A percentile compares a stretch with the other conserved stretches of the same genome.
phyloP scores from a whole-genome alignment of 2,329 filamentous ascomycete species.

The Penicillium sp. region DNA sequence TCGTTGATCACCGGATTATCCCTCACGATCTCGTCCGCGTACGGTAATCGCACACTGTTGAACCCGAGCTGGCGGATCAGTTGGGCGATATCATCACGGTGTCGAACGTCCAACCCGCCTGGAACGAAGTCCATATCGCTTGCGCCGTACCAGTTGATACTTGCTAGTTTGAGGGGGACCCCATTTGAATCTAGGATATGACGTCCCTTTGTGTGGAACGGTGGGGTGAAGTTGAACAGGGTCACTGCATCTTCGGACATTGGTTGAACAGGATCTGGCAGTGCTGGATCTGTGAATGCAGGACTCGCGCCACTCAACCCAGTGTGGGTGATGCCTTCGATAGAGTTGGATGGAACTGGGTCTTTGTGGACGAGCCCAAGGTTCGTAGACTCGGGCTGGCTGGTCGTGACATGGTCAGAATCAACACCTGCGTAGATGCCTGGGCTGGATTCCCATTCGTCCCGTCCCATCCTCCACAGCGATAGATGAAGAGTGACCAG shows the following conservation, averaged over 20 bases:
- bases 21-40: slow-evolving; percentile 70
- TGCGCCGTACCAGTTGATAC: slow-evolving; percentile 73
- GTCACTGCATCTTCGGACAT: neutral
- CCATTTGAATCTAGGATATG: slow-evolving; percentile 63
- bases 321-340: neutral
- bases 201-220: slow-evolving; percentile 63
- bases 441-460: neutral
- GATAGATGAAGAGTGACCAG: neutral
- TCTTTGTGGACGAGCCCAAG: too few relatives aligned
- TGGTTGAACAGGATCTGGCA: neutral
- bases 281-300: neutral
- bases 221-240: slow-evolving; percentile 52
- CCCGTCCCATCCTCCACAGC: neutral
- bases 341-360: neutral
- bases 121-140: slow-evolving; percentile 69
- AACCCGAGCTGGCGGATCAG: slow-evolving; percentile 67
- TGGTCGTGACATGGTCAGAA: neutral
- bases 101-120: slow-evolving; percentile 66
- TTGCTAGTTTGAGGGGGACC: slow-evolving; percentile 64
- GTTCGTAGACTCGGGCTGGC: neutral
- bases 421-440: neutral
- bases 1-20: slow-evolving; percentile 60
- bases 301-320: neutral
- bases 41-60: slow-evolving; percentile 71
- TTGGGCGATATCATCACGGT: slow-evolving; percentile 63